Conservation (phyloP, 1,139 yeast genomes). For the Geotrichum citri-aurantii region DNA sequence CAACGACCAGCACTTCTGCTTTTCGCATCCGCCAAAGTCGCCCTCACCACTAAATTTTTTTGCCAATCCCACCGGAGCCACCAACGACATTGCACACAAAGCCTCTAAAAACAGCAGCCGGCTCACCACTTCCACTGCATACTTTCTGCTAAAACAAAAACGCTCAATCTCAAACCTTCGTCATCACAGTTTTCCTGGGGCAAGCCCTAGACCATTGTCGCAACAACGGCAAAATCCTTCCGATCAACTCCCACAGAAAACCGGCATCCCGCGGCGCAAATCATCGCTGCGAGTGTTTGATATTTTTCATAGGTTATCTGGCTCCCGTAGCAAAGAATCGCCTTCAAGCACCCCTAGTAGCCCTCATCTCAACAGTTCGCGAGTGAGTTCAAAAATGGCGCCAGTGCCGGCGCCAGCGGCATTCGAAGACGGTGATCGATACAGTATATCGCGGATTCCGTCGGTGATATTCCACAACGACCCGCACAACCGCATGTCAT, state of each 20-base stretch:
- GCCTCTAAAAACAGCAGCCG: not conserved
- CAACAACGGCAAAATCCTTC: not conserved
- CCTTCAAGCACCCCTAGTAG: not conserved
- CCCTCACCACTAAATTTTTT: not conserved
- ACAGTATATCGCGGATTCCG: not conserved
- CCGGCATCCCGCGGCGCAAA: not conserved
- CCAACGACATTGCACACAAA: not conserved
- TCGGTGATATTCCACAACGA: not conserved
- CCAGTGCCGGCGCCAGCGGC: not conserved
- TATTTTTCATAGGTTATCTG: not conserved
- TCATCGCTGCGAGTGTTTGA: not conserved
- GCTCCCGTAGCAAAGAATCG: not conserved
- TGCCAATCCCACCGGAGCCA: not conserved
- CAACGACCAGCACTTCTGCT: slow-evolving; percentile 8
- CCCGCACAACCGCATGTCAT: not conserved
- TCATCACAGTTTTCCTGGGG: not conserved
- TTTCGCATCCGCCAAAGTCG: not conserved
- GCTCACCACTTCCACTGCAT: not conserved
- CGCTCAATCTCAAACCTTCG: not conserved
- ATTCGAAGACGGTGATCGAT: not conserved
- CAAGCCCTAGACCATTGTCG: not conserved
- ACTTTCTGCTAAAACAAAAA: not conserved
- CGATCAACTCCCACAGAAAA: not conserved
- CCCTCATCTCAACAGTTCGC: not conserved
- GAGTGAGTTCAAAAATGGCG: not conserved